Evolutionary conservation across 2,329 filamentous ascomycete species (phyloP).

Genomic region (Fusarium sambucinum): DNA sequence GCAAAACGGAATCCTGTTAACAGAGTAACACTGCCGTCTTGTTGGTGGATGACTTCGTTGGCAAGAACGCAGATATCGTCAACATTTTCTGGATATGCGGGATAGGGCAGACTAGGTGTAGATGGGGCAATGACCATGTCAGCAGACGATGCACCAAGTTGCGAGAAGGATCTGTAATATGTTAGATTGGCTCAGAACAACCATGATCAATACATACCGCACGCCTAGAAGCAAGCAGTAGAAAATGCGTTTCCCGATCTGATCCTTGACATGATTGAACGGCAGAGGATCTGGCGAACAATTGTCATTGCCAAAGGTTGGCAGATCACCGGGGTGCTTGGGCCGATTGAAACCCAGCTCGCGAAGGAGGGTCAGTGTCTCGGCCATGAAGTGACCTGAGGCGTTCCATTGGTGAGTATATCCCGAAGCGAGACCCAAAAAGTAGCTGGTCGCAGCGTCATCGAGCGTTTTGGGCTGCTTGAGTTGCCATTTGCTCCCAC

Average conservation of each 20-base stretch:
- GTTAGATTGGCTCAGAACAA: constrained; percentile 26
- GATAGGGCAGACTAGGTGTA: constrained; percentile 80
- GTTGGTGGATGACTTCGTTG: constrained; percentile 77
- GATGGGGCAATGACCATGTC: constrained; percentile 82
- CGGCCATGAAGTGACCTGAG: constrained; percentile 78
- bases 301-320: constrained; percentile 56
- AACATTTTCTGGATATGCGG: constrained; percentile 82
- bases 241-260: constrained; percentile 83
- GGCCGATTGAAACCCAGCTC: constrained; percentile 74
- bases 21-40: constrained; percentile 74
- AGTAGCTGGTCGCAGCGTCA: constrained; percentile 79
- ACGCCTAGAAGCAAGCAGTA: constrained; percentile 85
- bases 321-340: constrained; percentile 57
- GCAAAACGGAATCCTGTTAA: constrained; percentile 85
- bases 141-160: constrained; percentile 77
- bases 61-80: constrained; percentile 85
- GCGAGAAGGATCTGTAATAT: constrained; percentile 75
- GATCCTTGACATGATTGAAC: constrained; percentile 77
- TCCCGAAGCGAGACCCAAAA: constrained; percentile 73
- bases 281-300: constrained; percentile 58
- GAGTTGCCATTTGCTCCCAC: constrained; percentile 66
- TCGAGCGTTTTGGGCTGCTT: constrained; percentile 64
- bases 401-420: constrained; percentile 76
- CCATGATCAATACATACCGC: constrained; percentile 59
- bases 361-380: constrained; percentile 76